A percentile compares a stretch with the other conserved stretches of the same genome.
Conservation (phyloP, 306 rosid species). For the Cercis canadensis region DNA sequence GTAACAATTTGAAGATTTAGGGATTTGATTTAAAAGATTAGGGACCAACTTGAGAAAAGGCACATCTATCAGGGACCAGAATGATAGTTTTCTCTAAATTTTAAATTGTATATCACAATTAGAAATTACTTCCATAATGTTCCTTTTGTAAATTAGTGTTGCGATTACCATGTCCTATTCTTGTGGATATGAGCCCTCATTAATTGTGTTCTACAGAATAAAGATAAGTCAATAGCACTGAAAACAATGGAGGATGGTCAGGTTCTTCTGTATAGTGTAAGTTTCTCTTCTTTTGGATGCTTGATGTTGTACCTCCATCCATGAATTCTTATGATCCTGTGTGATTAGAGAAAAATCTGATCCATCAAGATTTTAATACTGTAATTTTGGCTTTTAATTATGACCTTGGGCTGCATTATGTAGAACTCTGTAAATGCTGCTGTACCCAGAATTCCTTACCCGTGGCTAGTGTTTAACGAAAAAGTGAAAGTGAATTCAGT, state of each 20-base stretch:
- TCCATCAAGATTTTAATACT: constrained; percentile 33
- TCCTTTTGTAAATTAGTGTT: constrained; percentile 29
- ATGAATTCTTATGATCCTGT: constrained; percentile 28
- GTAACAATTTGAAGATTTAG: no score
- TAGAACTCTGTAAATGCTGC: constrained; percentile 90
- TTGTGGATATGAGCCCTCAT: constrained; percentile 27
- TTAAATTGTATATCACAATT: no score
- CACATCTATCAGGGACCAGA: no score
- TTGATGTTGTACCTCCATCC: constrained; percentile 18
- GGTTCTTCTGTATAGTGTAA: constrained; percentile 87
- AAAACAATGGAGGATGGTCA: constrained; percentile 99
- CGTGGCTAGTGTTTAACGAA: constrained; percentile 96
- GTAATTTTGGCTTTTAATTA: constrained; percentile 29
- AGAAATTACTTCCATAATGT: constrained; percentile 5
- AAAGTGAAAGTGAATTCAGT: constrained; percentile 95
- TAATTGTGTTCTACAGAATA: constrained; percentile 68
- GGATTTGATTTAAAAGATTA: no score
- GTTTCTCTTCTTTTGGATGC: constrained; percentile 41
- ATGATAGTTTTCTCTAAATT: no score
- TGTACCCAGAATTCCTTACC: constrained; percentile 80
- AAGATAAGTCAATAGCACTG: constrained; percentile 80
- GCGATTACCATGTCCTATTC: constrained; percentile 13
- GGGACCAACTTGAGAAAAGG: no score
- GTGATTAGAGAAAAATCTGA: constrained; percentile 27
- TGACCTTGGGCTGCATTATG: constrained; percentile 30